Conservation (phyloP, 345 rosid species). For the Gossypium bickii region DNA sequence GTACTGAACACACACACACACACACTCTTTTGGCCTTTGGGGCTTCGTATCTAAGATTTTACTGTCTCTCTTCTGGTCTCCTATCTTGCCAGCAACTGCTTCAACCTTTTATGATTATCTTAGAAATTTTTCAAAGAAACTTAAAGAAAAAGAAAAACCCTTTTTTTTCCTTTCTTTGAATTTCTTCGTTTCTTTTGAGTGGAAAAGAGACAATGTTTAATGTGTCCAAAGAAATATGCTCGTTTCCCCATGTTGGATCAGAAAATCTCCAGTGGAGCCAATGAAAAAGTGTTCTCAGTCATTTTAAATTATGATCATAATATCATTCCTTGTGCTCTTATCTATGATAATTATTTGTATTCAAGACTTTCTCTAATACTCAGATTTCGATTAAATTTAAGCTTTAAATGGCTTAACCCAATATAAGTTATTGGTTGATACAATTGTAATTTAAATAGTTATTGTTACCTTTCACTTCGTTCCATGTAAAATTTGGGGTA, state of each 20-base stretch:
- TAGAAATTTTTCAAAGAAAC: not conserved
- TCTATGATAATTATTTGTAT: no score
- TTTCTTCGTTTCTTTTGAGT: not conserved
- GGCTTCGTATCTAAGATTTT: not conserved
- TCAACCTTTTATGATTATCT: not conserved
- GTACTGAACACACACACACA: not conserved
- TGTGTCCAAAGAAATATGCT: not conserved
- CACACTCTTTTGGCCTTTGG: not conserved
- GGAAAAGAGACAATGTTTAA: not conserved
- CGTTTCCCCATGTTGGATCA: slow-evolving; percentile 16
- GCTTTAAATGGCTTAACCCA: no score
- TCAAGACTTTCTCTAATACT: no score
- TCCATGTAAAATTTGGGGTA: not conserved
- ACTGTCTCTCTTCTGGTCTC: not conserved
- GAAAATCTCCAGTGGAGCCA: not conserved
- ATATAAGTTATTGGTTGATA: no score
- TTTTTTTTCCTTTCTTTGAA: not conserved
- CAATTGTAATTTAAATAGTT: no score
- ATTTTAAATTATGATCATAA: no score
- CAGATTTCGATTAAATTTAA: no score
- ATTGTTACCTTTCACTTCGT: not conserved
- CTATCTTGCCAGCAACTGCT: slow-evolving; percentile 2
- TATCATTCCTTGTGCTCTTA: no score
- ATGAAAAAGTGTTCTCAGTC: not conserved
- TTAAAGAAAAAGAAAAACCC: not conserved